Evolutionary conservation across 2,329 filamentous ascomycete genomes (phyloP).

Genomic region (Zelopaecilomyces penicillatus): DNA sequence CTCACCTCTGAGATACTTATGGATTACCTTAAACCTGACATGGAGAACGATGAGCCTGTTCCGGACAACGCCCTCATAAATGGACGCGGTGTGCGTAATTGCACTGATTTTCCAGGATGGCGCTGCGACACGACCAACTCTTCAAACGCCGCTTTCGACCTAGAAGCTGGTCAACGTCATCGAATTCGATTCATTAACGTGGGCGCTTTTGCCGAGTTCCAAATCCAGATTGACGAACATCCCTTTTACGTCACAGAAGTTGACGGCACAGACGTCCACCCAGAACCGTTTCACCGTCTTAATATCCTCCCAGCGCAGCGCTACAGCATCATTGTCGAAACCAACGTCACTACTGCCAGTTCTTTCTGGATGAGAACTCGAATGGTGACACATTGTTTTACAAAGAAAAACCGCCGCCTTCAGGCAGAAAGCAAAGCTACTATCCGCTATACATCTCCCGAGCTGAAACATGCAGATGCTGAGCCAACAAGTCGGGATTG

Average conservation of each 20-base stretch:
- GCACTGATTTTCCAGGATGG: constrained; percentile 27
- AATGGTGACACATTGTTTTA: constrained; percentile 33
- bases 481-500: constrained; percentile 38
- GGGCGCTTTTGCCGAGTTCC: constrained; percentile 63
- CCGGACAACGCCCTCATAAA: constrained; percentile 60
- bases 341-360: constrained; percentile 44
- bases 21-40: constrained; percentile 45
- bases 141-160: constrained; percentile 32
- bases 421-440: constrained; percentile 22
- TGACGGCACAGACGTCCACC: constrained; percentile 59
- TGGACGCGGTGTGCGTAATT: constrained; percentile 31
- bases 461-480: neutral
- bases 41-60: constrained; percentile 55
- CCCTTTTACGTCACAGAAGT: constrained; percentile 58
- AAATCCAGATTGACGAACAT: constrained; percentile 63
- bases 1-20: constrained; percentile 39
- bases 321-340: constrained; percentile 57
- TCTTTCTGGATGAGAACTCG: constrained; percentile 57
- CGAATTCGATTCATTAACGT: constrained; percentile 62
- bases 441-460: constrained; percentile 19
- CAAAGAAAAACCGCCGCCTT: constrained; percentile 21
- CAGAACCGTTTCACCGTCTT: constrained; percentile 49
- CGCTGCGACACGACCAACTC: constrained; percentile 35
- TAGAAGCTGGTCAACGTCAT: constrained; percentile 50
- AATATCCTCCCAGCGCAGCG: constrained; percentile 63